phyloP scores from a whole-genome alignment of 805 yeast genomes.

The Ogataea paraovalis region DNA sequence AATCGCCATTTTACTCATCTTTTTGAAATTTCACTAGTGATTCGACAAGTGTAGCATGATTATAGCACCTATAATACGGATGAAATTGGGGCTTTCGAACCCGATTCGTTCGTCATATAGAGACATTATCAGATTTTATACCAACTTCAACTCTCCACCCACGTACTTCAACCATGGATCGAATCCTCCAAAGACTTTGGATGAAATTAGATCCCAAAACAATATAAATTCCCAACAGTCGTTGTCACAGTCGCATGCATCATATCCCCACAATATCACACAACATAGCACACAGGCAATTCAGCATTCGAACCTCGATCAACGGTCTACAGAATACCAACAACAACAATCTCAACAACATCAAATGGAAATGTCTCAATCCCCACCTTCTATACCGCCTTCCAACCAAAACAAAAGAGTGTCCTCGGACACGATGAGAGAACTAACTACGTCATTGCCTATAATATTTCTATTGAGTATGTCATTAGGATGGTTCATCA shows the following conservation, averaged over 20 bases:
- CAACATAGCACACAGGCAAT: background rate
- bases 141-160: conserved; percentile 14
- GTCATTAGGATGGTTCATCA: conserved; percentile 8
- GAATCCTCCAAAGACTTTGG: conserved; percentile 30
- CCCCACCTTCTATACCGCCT: background rate
- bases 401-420: background rate
- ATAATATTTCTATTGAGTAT: conserved; percentile 13
- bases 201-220: conserved; percentile 9
- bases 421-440: background rate
- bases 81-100: background rate
- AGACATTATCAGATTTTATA: background rate
- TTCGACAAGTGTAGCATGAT: background rate
- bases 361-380: background rate
- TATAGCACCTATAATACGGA: background rate
- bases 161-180: conserved; percentile 22
- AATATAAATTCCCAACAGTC: conserved; percentile 2
- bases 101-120: background rate
- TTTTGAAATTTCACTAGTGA: too few relatives aligned
- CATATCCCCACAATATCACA: background rate
- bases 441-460: conserved; percentile 5
- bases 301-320: background rate
- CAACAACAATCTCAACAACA: conserved; percentile 1
- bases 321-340: background rate
- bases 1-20: too few relatives aligned
- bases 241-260: conserved; percentile 4